Evolutionary conservation across 176 grass and related monocot species (phyloP), one percentile per base, ranked within the genome.

Genomic region (Thalia dealbata): DNA sequence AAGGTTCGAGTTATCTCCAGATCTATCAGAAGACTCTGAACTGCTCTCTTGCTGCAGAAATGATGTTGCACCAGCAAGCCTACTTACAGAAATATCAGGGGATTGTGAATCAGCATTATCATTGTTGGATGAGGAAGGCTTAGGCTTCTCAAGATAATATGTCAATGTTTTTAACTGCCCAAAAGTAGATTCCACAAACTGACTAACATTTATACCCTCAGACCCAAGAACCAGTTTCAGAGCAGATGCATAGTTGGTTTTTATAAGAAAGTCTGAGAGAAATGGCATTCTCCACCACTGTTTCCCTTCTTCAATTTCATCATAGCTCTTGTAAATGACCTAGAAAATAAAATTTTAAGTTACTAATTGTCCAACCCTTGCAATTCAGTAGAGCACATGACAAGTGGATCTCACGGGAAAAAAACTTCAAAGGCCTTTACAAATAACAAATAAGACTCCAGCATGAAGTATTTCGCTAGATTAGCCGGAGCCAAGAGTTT

Each of bases 221-320:
- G 92, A 92, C 52, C 92, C 92, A 78, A 96, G 75, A 56, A 89
- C 78, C 5, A 24, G 79, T 79, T 84, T 88, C 76, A 96, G 74
- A 76, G 89, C 82, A 83, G 82, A 76, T 75, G 82, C 92, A 79
- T 90, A 78, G 69, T 69, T 86, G 76, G 77, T 89, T 78, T 96
- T 92, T 55, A 81, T 81, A 74, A 96, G 66, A 77, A 92, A 78
- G 70, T 96, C 89, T 29, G 89, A 92, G 69, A 96, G 75, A 75
- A 96, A 96, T 61, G 92, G 84, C 67, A 91, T 84, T 82, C 65
- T 84, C 92, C 92, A 92, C 92, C 92, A 90, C 66, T 88, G 86
- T 68, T 88, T 88, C 32, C 92, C 87, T 70, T 78, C 74, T 82
- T 96, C 86, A 70, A 96, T 96, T 73, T 90, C 86, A 67, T 96